These are phyloP conservation scores for Candida vartiovaarae DNA, from an alignment of 805 yeast genomes.

Conservation along the genomic window DNA sequence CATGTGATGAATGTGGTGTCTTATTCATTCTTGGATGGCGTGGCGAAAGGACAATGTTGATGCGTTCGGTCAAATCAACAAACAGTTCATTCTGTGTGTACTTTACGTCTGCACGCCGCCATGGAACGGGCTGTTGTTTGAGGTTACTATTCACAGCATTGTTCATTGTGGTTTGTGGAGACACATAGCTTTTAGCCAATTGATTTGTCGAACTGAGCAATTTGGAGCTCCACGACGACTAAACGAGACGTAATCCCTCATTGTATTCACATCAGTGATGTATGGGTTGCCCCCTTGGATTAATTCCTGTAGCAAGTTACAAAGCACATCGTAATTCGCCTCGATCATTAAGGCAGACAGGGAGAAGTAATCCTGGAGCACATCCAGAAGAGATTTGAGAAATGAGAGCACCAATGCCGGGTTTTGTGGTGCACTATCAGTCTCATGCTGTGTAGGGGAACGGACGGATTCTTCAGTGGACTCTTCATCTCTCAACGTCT, in stretches of 20 bases:
- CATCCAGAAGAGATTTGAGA: slow-evolving; percentile 40
- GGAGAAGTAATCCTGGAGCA: slow-evolving; percentile 55
- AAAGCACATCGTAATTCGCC: slow-evolving; percentile 63
- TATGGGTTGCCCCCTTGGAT: slow-evolving; percentile 72
- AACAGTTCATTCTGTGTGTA: slow-evolving; percentile 79
- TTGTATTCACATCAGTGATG: slow-evolving; percentile 60
- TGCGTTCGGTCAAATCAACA: slow-evolving; percentile 69
- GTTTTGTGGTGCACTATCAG: slow-evolving; percentile 23
- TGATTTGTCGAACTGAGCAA: slow-evolving; percentile 31
- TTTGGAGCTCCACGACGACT: slow-evolving; percentile 26
- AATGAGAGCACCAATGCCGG: slow-evolving; percentile 53
- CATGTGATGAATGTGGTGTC: slow-evolving; percentile 5
- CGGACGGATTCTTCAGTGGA: not conserved
- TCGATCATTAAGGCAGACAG: slow-evolving; percentile 53
- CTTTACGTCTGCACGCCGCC: slow-evolving; percentile 71
- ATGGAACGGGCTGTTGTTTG: slow-evolving; percentile 42
- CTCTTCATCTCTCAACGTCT: slow-evolving; percentile 8
- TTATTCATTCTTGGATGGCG: slow-evolving; percentile 19
- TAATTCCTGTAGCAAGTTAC: slow-evolving; percentile 68
- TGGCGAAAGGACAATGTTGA: slow-evolving; percentile 43
- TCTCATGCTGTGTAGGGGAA: slow-evolving; percentile 5
- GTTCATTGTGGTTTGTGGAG: slow-evolving; percentile 5
- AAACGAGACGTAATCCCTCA: slow-evolving; percentile 63
- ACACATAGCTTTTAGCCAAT: slow-evolving; percentile 19
- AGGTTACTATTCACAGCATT: slow-evolving; percentile 17